phyloP scores from a whole-genome alignment of 495 filamentous ascomycete genomes.

The Cercophora sp. region DNA sequence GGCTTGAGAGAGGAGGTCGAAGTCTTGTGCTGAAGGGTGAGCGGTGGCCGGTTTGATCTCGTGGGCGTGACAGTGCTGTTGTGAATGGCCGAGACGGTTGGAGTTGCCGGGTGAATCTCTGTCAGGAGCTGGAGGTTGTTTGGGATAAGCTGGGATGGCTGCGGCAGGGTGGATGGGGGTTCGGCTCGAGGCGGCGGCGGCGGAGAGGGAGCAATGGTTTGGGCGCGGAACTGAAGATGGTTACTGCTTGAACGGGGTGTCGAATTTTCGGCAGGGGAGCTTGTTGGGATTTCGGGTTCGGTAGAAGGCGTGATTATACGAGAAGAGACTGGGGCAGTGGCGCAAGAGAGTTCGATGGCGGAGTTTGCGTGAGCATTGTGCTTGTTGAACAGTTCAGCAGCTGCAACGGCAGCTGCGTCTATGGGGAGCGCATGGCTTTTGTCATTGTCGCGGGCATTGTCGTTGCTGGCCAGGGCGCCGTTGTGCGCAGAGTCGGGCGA shows the following conservation, averaged over 20 bases:
- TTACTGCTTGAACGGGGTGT: conserved; percentile 14
- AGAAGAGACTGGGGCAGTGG: conserved; percentile 3
- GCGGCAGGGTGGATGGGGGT: conserved; percentile 6
- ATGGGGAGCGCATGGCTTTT: conserved; percentile 14
- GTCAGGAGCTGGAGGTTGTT: conserved; percentile 31
- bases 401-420: conserved; percentile 22
- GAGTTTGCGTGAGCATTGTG: conserved; percentile 21
- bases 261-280: conserved; percentile 5
- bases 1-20: conserved; percentile 40
- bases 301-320: conserved; percentile 10
- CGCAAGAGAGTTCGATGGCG: conserved; percentile 13
- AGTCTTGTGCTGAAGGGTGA: conserved; percentile 34
- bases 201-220: conserved; percentile 34
- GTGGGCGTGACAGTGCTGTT: conserved; percentile 21
- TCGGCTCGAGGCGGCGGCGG: conserved; percentile 7
- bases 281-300: conserved; percentile 7
- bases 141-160: conserved; percentile 12
- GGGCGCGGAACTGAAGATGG: conserved; percentile 29
- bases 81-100: conserved; percentile 23
- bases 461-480: background rate
- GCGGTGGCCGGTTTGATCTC: conserved; percentile 25
- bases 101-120: conserved; percentile 26
- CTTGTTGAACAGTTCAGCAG: conserved; percentile 17
- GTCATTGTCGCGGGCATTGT: background rate
- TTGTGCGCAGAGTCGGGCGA: too few species aligned